These are phyloP conservation scores for Chrysoporthe austroafricana DNA, from an alignment of 2,329 filamentous ascomycete species.

Conservation along the genomic window DNA sequence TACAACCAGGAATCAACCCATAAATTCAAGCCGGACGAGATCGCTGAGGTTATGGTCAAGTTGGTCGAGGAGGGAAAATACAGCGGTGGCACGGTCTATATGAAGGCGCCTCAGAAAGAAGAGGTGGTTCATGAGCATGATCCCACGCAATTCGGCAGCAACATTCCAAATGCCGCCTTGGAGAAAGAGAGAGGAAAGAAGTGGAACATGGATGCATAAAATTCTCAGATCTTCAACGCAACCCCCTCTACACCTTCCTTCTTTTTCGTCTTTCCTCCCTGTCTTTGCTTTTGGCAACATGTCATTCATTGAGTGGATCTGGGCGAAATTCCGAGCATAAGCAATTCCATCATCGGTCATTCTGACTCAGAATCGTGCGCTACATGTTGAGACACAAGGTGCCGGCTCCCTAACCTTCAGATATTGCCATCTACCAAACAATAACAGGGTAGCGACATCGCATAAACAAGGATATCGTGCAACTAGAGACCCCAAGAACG, in stretches of 20 bases:
- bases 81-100: not conserved
- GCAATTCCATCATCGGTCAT: not conserved
- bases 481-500: not conserved
- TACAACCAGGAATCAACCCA: not conserved
- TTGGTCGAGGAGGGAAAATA: slow-evolving; percentile 16
- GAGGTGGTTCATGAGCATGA: not conserved
- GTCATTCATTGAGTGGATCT: not conserved
- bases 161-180: not conserved
- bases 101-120: not conserved
- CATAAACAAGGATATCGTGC: not conserved
- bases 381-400: not conserved
- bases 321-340: too few species aligned
- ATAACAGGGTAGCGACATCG: not conserved
- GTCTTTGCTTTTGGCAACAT: too few species aligned
- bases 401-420: not conserved
- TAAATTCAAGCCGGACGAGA: slow-evolving; percentile 1
- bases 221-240: not conserved
- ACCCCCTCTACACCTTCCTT: not conserved
- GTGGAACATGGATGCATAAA: slow-evolving; percentile 8
- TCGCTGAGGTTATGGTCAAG: slow-evolving; percentile 8
- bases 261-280: too few species aligned
- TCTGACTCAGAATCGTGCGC: not conserved
- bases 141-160: not conserved
- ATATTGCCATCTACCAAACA: not conserved
- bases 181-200: slow-evolving; percentile 16